phyloP scores from a whole-genome alignment of 1,139 yeast genomes.

The Magnusiomyces starmeri region DNA sequence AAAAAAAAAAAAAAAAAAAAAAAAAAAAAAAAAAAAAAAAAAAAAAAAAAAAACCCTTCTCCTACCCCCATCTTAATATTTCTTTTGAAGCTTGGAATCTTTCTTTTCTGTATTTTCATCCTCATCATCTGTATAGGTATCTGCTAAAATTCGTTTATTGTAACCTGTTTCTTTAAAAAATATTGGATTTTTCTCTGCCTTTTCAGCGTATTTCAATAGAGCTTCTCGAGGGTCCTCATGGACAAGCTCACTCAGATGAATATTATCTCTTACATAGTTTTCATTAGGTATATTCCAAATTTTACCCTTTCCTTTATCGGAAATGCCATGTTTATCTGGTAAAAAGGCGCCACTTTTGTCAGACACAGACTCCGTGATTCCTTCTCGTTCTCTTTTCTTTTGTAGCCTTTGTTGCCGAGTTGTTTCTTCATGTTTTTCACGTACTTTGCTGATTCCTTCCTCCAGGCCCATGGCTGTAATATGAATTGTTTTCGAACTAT shows the following conservation, averaged over 20 bases:
- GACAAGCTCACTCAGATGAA: slow-evolving; percentile 19
- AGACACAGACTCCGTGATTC: background rate
- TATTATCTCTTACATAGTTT: background rate
- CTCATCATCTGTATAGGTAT: too few species aligned
- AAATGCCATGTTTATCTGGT: background rate
- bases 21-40: background rate
- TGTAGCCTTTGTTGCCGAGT: slow-evolving; percentile 1
- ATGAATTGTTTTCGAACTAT: slow-evolving; percentile 27
- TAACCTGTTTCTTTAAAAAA: background rate
- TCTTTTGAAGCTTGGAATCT: background rate
- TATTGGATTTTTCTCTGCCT: slow-evolving; percentile 24
- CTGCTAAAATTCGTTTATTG: background rate
- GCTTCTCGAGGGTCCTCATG: slow-evolving; percentile 37
- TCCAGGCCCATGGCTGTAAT: slow-evolving; percentile 28
- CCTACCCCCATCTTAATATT: too few species aligned
- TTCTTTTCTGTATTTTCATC: background rate
- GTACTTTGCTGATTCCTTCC: slow-evolving; percentile 14
- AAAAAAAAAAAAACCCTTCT: background rate
- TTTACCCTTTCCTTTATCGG: background rate
- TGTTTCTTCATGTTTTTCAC: slow-evolving; percentile 12
- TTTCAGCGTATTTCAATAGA: slow-evolving; percentile 32
- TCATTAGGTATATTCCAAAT: background rate
- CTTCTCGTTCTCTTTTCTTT: slow-evolving; percentile 11
- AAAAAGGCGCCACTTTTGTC: slow-evolving; percentile 2
- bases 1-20: too few species aligned